Conservation (phyloP, 1,284 basidiomycete genomes). For the Austropuccinia psidii region DNA sequence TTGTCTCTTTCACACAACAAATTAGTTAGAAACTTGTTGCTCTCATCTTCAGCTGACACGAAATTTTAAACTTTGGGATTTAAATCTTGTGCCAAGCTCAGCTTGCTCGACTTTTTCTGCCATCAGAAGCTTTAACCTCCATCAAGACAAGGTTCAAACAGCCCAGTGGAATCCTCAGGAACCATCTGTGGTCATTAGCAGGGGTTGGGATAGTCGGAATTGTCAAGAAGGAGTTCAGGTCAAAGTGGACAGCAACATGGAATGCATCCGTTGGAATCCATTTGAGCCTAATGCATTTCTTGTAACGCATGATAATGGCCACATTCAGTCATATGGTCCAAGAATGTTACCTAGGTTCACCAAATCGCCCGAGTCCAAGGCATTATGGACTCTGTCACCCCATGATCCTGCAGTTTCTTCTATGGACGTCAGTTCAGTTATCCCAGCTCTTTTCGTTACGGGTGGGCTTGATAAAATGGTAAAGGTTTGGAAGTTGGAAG, state of each 20-base stretch:
- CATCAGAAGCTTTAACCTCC: conserved; percentile 75
- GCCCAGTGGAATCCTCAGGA: conserved; percentile 90
- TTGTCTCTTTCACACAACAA: conserved; percentile 87
- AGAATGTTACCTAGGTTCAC: conserved; percentile 63
- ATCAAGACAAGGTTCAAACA: conserved; percentile 94
- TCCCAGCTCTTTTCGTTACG: conserved; percentile 83
- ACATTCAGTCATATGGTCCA: conserved; percentile 83
- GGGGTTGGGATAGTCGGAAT: conserved; percentile 84
- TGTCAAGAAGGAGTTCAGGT: conserved; percentile 69
- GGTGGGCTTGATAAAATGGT: conserved; percentile 85
- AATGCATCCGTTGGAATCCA: conserved; percentile 90
- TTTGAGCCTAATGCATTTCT: conserved; percentile 82
- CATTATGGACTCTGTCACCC: conserved; percentile 79
- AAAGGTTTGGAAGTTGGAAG: conserved; percentile 74
- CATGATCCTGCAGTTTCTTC: conserved; percentile 91
- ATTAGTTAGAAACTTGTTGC: conserved; percentile 76
- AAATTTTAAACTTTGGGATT: conserved; percentile 98
- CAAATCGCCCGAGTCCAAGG: conserved; percentile 42
- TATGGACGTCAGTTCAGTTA: conserved; percentile 81
- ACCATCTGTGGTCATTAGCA: conserved; percentile 80
- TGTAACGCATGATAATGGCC: conserved; percentile 74
- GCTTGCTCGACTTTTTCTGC: conserved; percentile 52
- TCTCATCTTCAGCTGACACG: conserved; percentile 83
- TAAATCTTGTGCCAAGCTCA: conserved; percentile 59
- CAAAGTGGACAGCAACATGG: conserved; percentile 78